Percentiles rank a stretch among this genome's conserved stretches.
Conservation (phyloP, 2,329 filamentous ascomycete genomes). For the Sporothrix protearum region DNA sequence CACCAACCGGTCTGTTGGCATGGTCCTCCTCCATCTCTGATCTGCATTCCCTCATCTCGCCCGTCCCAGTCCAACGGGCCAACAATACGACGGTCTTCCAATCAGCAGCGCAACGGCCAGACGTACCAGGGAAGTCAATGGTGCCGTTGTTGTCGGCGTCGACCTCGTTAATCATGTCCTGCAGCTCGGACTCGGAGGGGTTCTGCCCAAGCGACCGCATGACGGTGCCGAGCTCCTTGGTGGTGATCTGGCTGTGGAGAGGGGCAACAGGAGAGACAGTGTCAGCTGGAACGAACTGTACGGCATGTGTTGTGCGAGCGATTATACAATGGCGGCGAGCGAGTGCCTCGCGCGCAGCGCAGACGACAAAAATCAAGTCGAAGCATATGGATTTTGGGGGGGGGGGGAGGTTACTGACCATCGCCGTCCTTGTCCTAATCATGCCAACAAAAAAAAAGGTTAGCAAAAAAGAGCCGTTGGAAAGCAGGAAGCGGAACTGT, state of each 20-base stretch:
- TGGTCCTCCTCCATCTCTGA: background rate
- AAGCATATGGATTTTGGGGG: no score
- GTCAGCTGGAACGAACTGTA: slow-evolving; percentile 16
- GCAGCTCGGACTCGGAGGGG: slow-evolving; percentile 82
- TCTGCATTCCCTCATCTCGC: background rate
- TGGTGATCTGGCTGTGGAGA: slow-evolving; percentile 72
- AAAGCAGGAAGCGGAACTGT: background rate
- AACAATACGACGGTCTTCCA: background rate
- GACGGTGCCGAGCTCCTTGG: slow-evolving; percentile 84
- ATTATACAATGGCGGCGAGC: background rate
- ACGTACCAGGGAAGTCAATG: slow-evolving; percentile 82
- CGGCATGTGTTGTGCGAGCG: background rate
- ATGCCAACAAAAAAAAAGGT: background rate
- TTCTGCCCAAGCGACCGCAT: slow-evolving; percentile 90
- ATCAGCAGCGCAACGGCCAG: background rate
- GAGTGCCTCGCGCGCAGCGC: background rate
- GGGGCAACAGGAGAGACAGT: background rate
- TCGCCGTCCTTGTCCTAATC: slow-evolving; percentile 33
- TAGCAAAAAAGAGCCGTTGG: slow-evolving; percentile 15
- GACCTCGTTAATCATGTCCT: slow-evolving; percentile 94
- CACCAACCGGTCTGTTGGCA: background rate
- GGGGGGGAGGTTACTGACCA: slow-evolving; percentile 29
- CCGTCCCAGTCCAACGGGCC: background rate
- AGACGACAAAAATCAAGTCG: background rate
- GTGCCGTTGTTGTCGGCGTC: slow-evolving; percentile 91